Conservation (phyloP, 495 filamentous ascomycete species). For the Penicillium diatomitis region DNA sequence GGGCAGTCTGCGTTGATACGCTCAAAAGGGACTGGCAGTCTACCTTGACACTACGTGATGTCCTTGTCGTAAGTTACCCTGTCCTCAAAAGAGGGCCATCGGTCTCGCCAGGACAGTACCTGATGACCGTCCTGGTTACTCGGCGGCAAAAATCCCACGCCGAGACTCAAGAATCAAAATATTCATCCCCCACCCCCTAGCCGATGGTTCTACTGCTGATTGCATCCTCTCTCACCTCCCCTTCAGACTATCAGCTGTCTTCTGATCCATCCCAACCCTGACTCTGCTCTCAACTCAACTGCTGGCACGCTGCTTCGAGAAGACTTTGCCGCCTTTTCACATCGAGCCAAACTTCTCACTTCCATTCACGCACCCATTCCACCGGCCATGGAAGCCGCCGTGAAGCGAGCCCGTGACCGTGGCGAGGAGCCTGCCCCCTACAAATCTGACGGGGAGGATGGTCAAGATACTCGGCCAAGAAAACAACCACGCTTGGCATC, state of each 20-base stretch:
- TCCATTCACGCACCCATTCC: slow-evolving; percentile 56
- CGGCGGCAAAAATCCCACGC: too few relatives aligned
- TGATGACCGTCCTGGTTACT: too few relatives aligned
- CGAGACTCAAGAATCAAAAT: too few relatives aligned
- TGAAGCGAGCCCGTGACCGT: slow-evolving; percentile 47
- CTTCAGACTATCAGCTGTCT: slow-evolving; percentile 57
- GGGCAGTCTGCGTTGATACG: slow-evolving; percentile 63
- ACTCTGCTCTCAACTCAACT: slow-evolving; percentile 58
- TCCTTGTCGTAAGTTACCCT: slow-evolving; percentile 42
- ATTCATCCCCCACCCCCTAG: not conserved
- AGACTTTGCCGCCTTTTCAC: slow-evolving; percentile 51
- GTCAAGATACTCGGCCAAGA: slow-evolving; percentile 9
- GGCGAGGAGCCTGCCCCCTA: slow-evolving; percentile 43
- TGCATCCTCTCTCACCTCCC: not conserved
- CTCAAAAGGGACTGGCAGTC: slow-evolving; percentile 61
- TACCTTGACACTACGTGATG: slow-evolving; percentile 52
- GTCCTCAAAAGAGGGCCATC: not conserved
- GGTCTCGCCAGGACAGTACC: too few relatives aligned
- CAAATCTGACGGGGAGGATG: slow-evolving; percentile 12
- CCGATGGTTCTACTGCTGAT: not conserved
- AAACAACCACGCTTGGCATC: slow-evolving; percentile 19
- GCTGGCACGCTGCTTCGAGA: slow-evolving; percentile 55
- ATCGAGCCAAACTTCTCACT: slow-evolving; percentile 57
- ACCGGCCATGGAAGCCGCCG: slow-evolving; percentile 28
- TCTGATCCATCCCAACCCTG: slow-evolving; percentile 64